Percentiles rank a stretch among this genome's conserved stretches.
phyloP scores from a whole-genome alignment of 495 filamentous ascomycete species.

The Aspergillus affinis region DNA sequence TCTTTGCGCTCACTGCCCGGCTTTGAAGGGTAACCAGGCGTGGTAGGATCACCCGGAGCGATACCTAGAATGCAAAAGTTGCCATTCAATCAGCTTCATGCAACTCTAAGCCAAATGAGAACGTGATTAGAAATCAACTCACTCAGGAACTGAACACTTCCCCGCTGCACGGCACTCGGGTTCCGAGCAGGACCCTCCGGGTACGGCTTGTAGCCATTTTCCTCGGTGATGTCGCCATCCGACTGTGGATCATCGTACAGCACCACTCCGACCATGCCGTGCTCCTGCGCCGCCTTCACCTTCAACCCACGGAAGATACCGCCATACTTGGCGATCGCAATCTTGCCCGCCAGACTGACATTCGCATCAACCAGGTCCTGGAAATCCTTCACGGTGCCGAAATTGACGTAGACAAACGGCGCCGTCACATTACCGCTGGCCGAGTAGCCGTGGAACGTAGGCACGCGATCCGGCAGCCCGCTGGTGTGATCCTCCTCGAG shows the following conservation, averaged over 20 bases:
- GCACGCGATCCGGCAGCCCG: constrained; percentile 68
- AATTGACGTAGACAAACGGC: constrained; percentile 81
- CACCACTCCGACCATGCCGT: constrained; percentile 85
- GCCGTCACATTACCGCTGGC: constrained; percentile 89
- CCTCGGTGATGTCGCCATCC: constrained; percentile 77
- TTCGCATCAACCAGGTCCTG: constrained; percentile 78
- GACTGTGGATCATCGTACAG: constrained; percentile 89
- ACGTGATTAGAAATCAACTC: constrained; percentile 19
- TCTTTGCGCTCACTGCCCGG: constrained; percentile 80
- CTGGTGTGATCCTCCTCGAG: constrained; percentile 83
- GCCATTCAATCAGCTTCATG: background rate
- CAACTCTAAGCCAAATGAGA: no score
- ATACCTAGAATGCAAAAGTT: constrained; percentile 42
- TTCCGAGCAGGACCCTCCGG: constrained; percentile 86
- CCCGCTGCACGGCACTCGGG: constrained; percentile 86
- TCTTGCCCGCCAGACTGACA: constrained; percentile 76
- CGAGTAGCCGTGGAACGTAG: constrained; percentile 95
- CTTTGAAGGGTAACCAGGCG: constrained; percentile 90
- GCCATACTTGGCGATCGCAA: constrained; percentile 85
- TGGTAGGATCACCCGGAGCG: constrained; percentile 72
- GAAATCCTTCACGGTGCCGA: constrained; percentile 81
- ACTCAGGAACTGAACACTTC: constrained; percentile 86
- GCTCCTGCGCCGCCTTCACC: constrained; percentile 86
- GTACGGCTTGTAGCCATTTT: constrained; percentile 77
- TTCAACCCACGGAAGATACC: constrained; percentile 86